Evolutionary conservation across 1,284 basidiomycete genomes (phyloP), one percentile per base, ranked within the genome.

Genomic region (Apiotrichum gracile): DNA sequence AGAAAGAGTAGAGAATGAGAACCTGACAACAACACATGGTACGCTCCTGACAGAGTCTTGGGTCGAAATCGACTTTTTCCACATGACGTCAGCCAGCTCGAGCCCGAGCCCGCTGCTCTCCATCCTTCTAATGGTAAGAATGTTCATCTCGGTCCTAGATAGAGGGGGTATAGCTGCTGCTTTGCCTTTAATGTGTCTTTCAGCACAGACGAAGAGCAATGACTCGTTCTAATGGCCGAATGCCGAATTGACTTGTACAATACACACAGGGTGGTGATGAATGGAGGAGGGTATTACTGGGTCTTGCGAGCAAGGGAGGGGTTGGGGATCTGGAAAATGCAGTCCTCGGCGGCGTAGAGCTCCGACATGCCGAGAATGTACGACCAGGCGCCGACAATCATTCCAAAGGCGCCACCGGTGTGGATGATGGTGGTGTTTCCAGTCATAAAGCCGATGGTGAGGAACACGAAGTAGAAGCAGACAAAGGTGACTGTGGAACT

Each of bases 401-500:
- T 52, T 25, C 55, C 55, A 34, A 57, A 57, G 5, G 43, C 29
- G 29, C 29, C 43, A 16, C 55, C 55, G 38, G 46, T 31, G 19
- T 46, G 49, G 38, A 29, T 46, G 27, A 57, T 35, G 27, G 31
- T 33, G 26, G 39, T 40, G 48, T 50, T 49, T 21, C 43, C 41
- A 10, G 45, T 34, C 38, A 57, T 46, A 40, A 52, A 57, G 47
- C 55, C 55, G 35, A 57, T 47, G 17, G 55, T 27, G 42, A 58
- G 56, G 52, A 58, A 54, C 19, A 58, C 46, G 52, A 54, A 54
- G 48, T 58, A 58, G 49, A 58, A 41, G 37, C 46, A 40, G 39
- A 55, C 54, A 12, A 55, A 49, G 27, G 29, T 26, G 49, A 55
- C 50, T 45, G 25, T 1, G 24, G 22, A 25, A 19, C 4, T 9